phyloP scores from a whole-genome alignment of 2,329 filamentous ascomycete species.

The Fragosphaeria purpurea region DNA sequence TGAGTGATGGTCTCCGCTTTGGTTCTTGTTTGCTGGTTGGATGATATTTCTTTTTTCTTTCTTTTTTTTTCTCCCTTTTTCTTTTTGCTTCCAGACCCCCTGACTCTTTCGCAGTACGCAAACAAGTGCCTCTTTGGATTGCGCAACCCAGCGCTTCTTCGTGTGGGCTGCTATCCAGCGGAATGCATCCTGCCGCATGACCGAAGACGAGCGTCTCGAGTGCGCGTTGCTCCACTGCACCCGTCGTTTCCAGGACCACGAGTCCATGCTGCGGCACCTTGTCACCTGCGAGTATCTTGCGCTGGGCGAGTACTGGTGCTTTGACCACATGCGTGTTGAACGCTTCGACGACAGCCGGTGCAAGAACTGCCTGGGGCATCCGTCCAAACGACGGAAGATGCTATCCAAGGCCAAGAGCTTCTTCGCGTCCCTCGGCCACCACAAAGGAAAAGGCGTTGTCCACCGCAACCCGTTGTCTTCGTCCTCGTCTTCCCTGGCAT shows the following conservation, averaged over 20 bases:
- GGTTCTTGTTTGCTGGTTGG: too few relatives aligned
- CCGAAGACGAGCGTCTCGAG: slow-evolving; percentile 35
- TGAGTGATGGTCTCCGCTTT: slow-evolving; percentile 5
- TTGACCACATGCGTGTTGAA: slow-evolving; percentile 42
- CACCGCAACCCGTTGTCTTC: slow-evolving; percentile 10
- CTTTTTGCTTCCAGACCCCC: background rate
- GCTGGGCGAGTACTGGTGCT: slow-evolving; percentile 46
- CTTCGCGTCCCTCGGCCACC: slow-evolving; percentile 43
- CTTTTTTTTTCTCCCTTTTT: background rate
- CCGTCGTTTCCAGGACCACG: slow-evolving; percentile 39
- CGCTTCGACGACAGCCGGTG: slow-evolving; percentile 42
- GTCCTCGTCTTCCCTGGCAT: background rate
- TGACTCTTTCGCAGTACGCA: slow-evolving; percentile 26
- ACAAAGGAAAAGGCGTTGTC: slow-evolving; percentile 23
- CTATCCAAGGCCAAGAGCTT: slow-evolving; percentile 43
- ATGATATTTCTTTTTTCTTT: too few relatives aligned
- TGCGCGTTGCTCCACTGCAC: slow-evolving; percentile 44
- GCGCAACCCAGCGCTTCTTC: slow-evolving; percentile 43
- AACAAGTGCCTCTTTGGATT: slow-evolving; percentile 36
- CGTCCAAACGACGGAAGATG: slow-evolving; percentile 41
- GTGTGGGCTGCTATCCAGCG: slow-evolving; percentile 47
- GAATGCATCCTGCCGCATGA: slow-evolving; percentile 39
- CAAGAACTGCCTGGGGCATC: slow-evolving; percentile 38
- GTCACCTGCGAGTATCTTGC: slow-evolving; percentile 37
- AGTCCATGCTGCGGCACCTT: slow-evolving; percentile 44